phyloP scores from a whole-genome alignment of 1,139 yeast species.

The Lodderomyces metapsilosis region DNA sequence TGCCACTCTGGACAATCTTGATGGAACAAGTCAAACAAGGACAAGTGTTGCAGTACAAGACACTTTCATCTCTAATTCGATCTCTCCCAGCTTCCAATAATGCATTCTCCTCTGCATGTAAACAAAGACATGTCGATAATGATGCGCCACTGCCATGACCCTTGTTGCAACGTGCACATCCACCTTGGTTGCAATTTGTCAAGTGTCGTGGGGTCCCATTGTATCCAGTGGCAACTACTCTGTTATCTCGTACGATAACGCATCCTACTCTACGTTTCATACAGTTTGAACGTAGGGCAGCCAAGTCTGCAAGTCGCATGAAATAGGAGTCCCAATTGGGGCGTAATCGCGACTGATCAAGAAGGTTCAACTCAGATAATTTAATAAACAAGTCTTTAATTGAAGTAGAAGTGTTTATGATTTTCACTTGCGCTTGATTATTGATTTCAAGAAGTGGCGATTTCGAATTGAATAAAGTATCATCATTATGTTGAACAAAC shows the following conservation, averaged over 20 bases:
- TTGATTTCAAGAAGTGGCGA: conserved; percentile 49
- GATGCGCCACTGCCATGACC: conserved; percentile 61
- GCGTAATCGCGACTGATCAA: conserved; percentile 63
- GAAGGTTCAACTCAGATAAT: conserved; percentile 53
- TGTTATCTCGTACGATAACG: conserved; percentile 79
- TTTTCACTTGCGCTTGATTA: conserved; percentile 57
- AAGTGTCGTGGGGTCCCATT: conserved; percentile 94
- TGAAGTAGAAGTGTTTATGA: conserved; percentile 57
- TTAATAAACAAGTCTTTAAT: conserved; percentile 49
- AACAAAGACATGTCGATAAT: conserved; percentile 81
- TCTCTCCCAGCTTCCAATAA: conserved; percentile 91
- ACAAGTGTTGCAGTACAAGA: conserved; percentile 90
- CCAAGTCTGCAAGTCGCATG: conserved; percentile 89
- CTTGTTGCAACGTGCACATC: conserved; percentile 82
- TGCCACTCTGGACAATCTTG: conserved; percentile 91
- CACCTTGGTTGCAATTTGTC: conserved; percentile 91
- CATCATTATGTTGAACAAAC: conserved; percentile 50
- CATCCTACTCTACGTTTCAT: conserved; percentile 98
- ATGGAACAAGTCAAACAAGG: conserved; percentile 96
- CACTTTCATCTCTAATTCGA: conserved; percentile 58
- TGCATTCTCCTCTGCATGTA: conserved; percentile 98
- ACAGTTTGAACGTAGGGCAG: conserved; percentile 89
- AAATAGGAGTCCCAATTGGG: conserved; percentile 97
- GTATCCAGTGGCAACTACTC: conserved; percentile 95
- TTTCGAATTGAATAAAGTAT: conserved; percentile 32